A percentile compares a stretch with the other conserved stretches of the same genome.
Evolutionary conservation across 75 land plant genomes (phyloP).

Genomic region (Ceratopteris richardii): DNA sequence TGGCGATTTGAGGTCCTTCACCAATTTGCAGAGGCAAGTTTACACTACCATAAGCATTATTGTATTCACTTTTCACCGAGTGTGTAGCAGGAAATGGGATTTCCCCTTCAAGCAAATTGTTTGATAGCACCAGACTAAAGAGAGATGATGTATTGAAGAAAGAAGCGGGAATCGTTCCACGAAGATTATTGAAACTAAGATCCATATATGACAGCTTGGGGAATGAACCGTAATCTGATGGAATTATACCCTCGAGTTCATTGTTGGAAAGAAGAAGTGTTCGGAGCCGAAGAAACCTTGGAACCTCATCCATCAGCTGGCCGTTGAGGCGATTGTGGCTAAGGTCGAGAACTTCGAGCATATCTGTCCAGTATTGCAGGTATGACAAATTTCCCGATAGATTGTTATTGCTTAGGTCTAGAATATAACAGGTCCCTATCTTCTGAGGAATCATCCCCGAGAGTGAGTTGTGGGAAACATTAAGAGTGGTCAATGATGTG

Average conservation of each 20-base stretch:
- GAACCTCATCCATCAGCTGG: slow-evolving; percentile 14
- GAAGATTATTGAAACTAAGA: slow-evolving; percentile 66
- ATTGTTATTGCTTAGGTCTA: slow-evolving; percentile 76
- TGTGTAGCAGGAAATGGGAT: slow-evolving; percentile 4
- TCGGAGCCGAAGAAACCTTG: slow-evolving; percentile 43
- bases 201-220: slow-evolving; percentile 43
- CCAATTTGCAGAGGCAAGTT: background rate
- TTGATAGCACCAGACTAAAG: slow-evolving; percentile 41
- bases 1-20: slow-evolving; percentile 17
- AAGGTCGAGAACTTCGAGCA: slow-evolving; percentile 63
- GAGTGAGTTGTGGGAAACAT: slow-evolving; percentile 70
- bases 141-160: slow-evolving; percentile 48
- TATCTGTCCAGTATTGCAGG: slow-evolving; percentile 60
- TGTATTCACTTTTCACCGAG: slow-evolving; percentile 12
- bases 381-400: slow-evolving; percentile 61
- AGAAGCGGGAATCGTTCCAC: slow-evolving; percentile 42
- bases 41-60: background rate
- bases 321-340: slow-evolving; percentile 71
- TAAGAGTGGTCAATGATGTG: slow-evolving; percentile 50
- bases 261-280: slow-evolving; percentile 59
- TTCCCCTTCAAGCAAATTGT: slow-evolving; percentile 53
- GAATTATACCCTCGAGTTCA: slow-evolving; percentile 47
- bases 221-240: slow-evolving; percentile 33
- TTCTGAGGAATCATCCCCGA: slow-evolving; percentile 68
- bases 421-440: slow-evolving; percentile 53